A percentile compares a stretch with the other conserved stretches of the same genome.
Conservation (phyloP, 352 stramenopile species). For the Poterioochromonas sp. region DNA sequence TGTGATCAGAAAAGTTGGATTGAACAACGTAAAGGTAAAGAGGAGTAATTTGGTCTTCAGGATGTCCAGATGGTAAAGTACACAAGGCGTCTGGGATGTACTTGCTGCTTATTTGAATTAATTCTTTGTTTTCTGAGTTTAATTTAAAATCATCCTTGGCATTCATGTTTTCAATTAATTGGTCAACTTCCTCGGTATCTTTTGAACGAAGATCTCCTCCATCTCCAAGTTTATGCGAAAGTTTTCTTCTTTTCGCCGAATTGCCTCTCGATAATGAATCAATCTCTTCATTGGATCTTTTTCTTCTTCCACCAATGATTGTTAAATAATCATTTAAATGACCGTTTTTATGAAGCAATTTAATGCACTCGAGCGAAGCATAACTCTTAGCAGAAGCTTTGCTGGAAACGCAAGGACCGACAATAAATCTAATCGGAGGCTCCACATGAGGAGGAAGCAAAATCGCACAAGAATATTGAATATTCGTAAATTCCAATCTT, state of each 20-base stretch:
- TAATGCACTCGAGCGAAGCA: background rate
- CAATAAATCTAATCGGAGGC: no score
- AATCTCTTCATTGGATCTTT: no score
- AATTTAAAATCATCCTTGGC: no score
- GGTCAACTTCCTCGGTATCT: background rate
- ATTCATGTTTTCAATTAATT: background rate
- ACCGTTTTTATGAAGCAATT: background rate
- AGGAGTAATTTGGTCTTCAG: background rate
- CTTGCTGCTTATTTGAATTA: no score
- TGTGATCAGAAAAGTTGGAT: background rate
- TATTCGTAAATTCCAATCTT: background rate
- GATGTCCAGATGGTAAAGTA: background rate
- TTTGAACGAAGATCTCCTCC: background rate
- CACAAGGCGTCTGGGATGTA: no score
- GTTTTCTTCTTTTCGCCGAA: no score
- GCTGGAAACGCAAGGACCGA: background rate
- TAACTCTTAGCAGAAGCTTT: background rate
- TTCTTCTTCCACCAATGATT: no score
- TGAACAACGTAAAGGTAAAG: background rate
- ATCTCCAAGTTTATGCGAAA: no score
- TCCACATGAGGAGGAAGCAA: background rate
- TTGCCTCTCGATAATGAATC: no score
- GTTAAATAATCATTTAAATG: conserved; percentile 1
- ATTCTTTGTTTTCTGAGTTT: no score
- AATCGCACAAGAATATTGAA: background rate